Conservation (phyloP, 2,329 filamentous ascomycete genomes). For the Aspergillus sp. region DNA sequence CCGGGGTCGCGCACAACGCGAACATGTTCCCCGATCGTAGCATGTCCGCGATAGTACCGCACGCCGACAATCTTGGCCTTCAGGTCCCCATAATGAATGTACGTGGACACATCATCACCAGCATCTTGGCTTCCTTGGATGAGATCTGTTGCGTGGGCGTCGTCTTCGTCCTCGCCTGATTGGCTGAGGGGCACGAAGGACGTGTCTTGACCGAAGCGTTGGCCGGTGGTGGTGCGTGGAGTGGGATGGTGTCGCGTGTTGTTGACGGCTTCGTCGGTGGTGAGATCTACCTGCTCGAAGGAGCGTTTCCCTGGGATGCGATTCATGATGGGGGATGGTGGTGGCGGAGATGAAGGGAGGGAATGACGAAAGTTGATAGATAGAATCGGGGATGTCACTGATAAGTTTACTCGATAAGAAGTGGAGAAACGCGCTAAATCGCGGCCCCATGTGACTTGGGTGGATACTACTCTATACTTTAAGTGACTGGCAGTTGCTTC, state of each 20-base stretch:
- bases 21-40: constrained; percentile 64
- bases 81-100: constrained; percentile 45
- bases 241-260: constrained; percentile 1
- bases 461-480: not conserved
- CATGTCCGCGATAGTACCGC: constrained; percentile 65
- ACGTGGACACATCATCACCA: constrained; percentile 38
- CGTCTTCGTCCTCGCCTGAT: constrained; percentile 37
- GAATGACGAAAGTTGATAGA: too few species aligned
- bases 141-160: constrained; percentile 36
- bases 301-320: constrained; percentile 22
- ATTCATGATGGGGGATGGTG: constrained; percentile 15
- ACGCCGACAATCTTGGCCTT: constrained; percentile 62
- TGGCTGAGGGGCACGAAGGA: constrained; percentile 37
- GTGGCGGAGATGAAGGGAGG: not conserved
- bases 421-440: constrained; percentile 14
- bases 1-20: constrained; percentile 64
- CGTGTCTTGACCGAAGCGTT: constrained; percentile 32
- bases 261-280: constrained; percentile 23
- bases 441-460: constrained; percentile 19
- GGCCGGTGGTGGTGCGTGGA: constrained; percentile 22
- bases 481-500: too few species aligned
- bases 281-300: constrained; percentile 33
- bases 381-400: not conserved
- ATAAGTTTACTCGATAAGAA: not conserved
- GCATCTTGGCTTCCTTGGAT: constrained; percentile 35